A percentile compares a stretch with the other conserved stretches of the same genome.
phyloP scores from a whole-genome alignment of 192 early-diverging fungal genomes.

The Podila horticola region DNA sequence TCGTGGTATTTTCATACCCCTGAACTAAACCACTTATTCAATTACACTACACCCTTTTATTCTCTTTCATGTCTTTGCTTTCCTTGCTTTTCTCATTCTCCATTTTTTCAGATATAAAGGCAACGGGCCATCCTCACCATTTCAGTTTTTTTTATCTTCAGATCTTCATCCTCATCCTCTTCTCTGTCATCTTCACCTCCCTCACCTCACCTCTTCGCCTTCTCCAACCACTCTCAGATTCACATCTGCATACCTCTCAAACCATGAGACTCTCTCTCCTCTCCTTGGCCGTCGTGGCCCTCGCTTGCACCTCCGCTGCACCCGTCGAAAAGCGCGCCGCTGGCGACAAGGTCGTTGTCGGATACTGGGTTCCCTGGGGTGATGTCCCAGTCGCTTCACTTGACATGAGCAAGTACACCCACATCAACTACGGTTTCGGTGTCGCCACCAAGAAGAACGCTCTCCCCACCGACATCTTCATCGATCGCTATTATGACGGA shows the following conservation, averaged over 20 bases:
- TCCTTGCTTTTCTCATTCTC: not conserved
- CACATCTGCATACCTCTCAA: not conserved
- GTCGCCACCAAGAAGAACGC: conserved; percentile 42
- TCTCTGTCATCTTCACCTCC: not conserved
- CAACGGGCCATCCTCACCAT: not conserved
- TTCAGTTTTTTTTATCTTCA: not conserved
- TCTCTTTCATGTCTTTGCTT: not conserved
- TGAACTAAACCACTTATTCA: not conserved
- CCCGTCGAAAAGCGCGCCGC: conserved; percentile 46
- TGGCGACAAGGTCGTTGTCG: conserved; percentile 36
- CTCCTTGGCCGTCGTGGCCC: conserved; percentile 38
- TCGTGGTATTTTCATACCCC: not conserved
- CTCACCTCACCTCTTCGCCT: not conserved
- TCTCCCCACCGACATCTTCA: conserved; percentile 26
- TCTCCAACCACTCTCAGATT: not conserved
- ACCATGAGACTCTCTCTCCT: conserved; percentile 44
- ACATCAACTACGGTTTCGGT: conserved; percentile 54
- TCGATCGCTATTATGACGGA: conserved; percentile 51
- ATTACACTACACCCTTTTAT: too few relatives aligned
- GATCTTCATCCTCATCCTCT: conserved; percentile 17
- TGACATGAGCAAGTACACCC: conserved; percentile 55
- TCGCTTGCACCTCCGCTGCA: conserved; percentile 26
- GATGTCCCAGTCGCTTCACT: conserved; percentile 47
- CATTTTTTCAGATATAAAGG: conserved; percentile 1
- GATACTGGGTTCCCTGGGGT: conserved; percentile 54